A percentile compares a stretch with the other conserved stretches of the same genome.
phyloP scores from a whole-genome alignment of 2,329 filamentous ascomycete genomes.

The Colletotrichum australisinense region DNA sequence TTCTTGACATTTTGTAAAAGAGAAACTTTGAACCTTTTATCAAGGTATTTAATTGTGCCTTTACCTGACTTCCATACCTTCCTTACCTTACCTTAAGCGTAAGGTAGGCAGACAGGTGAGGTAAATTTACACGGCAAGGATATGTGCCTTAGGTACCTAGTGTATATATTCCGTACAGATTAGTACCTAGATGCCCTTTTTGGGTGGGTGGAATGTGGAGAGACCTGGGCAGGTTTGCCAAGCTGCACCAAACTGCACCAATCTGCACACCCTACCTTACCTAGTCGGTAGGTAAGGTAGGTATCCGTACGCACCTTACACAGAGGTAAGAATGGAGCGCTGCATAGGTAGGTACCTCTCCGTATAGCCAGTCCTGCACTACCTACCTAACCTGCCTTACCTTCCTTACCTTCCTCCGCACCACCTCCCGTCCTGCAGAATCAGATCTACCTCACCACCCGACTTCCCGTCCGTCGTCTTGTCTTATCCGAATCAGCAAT shows the following conservation, averaged over 20 bases:
- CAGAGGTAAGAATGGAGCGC: too few relatives aligned
- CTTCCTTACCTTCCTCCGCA: not conserved
- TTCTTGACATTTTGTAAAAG: too few relatives aligned
- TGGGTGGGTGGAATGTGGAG: not conserved
- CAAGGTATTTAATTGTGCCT: too few relatives aligned
- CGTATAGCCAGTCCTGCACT: too few relatives aligned
- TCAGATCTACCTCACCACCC: not conserved
- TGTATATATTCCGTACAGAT: too few relatives aligned
- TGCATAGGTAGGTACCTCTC: too few relatives aligned
- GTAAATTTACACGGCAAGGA: not conserved
- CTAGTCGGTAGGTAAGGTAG: not conserved
- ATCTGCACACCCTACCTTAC: not conserved
- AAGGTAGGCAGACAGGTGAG: too few relatives aligned
- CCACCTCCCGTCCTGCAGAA: not conserved
- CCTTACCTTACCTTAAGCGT: too few relatives aligned
- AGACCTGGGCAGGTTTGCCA: not conserved
- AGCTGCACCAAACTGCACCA: not conserved
- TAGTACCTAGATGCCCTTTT: not conserved
- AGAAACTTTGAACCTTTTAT: too few relatives aligned
- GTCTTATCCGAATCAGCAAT: not conserved
- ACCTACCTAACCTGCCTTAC: too few relatives aligned
- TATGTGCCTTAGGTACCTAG: not conserved
- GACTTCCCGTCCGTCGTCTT: not conserved
- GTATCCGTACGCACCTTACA: too few relatives aligned
- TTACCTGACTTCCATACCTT: too few relatives aligned